These are phyloP conservation scores for Nevesoporus exiguus DNA, from an alignment of 768 basidiomycete genomes.

Conservation along the genomic window DNA sequence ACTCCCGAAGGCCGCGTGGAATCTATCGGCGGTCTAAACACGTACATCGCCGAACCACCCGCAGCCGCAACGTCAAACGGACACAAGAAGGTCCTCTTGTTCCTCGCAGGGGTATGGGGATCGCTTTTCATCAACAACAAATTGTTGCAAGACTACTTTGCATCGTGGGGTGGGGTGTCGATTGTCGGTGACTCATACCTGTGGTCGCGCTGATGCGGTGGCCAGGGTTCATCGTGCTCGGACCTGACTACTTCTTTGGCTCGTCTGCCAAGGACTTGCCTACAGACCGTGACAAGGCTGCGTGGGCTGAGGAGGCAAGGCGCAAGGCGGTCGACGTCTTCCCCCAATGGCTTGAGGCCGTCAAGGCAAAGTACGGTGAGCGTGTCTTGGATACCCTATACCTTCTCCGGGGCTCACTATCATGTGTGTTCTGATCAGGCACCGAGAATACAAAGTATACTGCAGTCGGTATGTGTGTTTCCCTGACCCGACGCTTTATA, in stretches of 20 bases:
- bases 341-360: conserved; percentile 49
- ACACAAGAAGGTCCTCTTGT: conserved; percentile 48
- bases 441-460: conserved; percentile 35
- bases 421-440: conserved; percentile 18
- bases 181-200: too few relatives aligned
- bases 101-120: conserved; percentile 54
- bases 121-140: conserved; percentile 54
- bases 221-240: conserved; percentile 54
- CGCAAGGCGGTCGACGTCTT: conserved; percentile 37
- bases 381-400: too few relatives aligned
- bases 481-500: neutral
- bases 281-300: conserved; percentile 31
- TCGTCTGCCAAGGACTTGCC: conserved; percentile 39
- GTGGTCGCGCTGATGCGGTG: neutral
- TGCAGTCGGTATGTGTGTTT: conserved; percentile 40
- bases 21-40: conserved; percentile 45
- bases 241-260: conserved; percentile 63
- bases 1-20: conserved; percentile 42
- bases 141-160: conserved; percentile 60
- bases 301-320: conserved; percentile 41
- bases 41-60: conserved; percentile 53
- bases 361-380: conserved; percentile 45
- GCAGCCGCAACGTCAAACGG: conserved; percentile 1
- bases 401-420: too few relatives aligned
- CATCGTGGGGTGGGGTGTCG: conserved; percentile 46